Evolutionary conservation across 176 grass and related monocot species (phyloP).

Genomic region (Oryza australiensis): DNA sequence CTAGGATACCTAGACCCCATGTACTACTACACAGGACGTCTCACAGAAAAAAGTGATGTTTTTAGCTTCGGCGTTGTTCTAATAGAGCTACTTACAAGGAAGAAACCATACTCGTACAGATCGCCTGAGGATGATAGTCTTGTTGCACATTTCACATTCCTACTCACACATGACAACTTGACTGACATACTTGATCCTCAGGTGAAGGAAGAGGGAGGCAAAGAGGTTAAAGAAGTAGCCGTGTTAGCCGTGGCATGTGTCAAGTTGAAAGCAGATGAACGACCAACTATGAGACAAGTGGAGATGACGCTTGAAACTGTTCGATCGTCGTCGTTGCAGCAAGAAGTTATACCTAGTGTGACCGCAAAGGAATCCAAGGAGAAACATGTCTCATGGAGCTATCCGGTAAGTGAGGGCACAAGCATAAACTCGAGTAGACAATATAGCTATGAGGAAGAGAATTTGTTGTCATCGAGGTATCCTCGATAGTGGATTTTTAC

Average conservation of each 20-base stretch:
- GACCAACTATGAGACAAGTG: not conserved
- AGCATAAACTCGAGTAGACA: not conserved
- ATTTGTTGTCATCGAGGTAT: not conserved
- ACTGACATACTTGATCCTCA: not conserved
- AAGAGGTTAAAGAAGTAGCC: not conserved
- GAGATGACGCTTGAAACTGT: not conserved
- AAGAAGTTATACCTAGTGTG: not conserved
- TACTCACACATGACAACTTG: not conserved
- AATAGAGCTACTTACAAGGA: not conserved
- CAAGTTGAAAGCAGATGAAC: not conserved
- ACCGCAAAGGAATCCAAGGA: not conserved
- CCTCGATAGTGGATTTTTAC: not conserved
- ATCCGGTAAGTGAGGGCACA: not conserved
- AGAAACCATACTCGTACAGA: not conserved
- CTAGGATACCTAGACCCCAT: not conserved
- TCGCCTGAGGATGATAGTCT: not conserved
- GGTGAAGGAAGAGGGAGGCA: not conserved
- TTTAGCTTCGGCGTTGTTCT: not conserved
- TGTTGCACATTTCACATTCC: not conserved
- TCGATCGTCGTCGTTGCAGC: not conserved
- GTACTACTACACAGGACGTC: not conserved
- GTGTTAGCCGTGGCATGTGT: not conserved
- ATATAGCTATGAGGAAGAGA: slow-evolving; percentile 19
- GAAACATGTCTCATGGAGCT: not conserved
- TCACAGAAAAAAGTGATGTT: not conserved